These are phyloP conservation scores for Metschnikowia baotianmanensis DNA, from an alignment of 805 yeast species.

Conservation along the genomic window DNA sequence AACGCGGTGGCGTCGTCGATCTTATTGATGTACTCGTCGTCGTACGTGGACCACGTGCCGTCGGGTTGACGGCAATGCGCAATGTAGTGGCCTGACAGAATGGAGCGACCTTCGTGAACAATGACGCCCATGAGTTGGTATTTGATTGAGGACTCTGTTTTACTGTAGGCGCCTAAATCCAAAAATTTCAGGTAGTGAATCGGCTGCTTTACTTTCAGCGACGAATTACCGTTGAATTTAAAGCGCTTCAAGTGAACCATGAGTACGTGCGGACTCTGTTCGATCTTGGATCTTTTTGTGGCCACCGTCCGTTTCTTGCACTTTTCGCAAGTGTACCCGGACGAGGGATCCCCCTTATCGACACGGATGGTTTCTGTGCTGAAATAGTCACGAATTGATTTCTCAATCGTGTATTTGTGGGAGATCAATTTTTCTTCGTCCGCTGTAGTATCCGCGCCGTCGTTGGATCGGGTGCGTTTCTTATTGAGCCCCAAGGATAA, in stretches of 20 bases:
- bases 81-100: slow-evolving; percentile 89
- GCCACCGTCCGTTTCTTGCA: slow-evolving; percentile 81
- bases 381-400: slow-evolving; percentile 78
- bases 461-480: slow-evolving; percentile 23
- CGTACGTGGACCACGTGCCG: slow-evolving; percentile 90
- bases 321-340: slow-evolving; percentile 84
- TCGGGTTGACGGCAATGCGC: slow-evolving; percentile 91
- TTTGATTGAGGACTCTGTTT: slow-evolving; percentile 14
- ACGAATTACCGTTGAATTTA: slow-evolving; percentile 76
- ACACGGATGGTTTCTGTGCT: slow-evolving; percentile 72
- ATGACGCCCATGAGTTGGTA: slow-evolving; percentile 82
- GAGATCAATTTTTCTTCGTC: slow-evolving; percentile 1
- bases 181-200: slow-evolving; percentile 77
- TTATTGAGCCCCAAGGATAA: slow-evolving; percentile 73
- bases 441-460: slow-evolving; percentile 1
- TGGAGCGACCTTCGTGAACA: slow-evolving; percentile 92
- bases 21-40: slow-evolving; percentile 82
- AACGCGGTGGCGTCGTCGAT: slow-evolving; percentile 72
- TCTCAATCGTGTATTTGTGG: slow-evolving; percentile 58
- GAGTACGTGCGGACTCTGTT: slow-evolving; percentile 83
- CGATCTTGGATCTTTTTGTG: slow-evolving; percentile 67
- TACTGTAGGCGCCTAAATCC: slow-evolving; percentile 61
- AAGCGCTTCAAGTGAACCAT: slow-evolving; percentile 87
- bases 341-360: slow-evolving; percentile 58
- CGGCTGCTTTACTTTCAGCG: slow-evolving; percentile 84